Base-by-base conservation (phyloP, 768 basidiomycete species). In the Sutorius australiensis region DNA sequence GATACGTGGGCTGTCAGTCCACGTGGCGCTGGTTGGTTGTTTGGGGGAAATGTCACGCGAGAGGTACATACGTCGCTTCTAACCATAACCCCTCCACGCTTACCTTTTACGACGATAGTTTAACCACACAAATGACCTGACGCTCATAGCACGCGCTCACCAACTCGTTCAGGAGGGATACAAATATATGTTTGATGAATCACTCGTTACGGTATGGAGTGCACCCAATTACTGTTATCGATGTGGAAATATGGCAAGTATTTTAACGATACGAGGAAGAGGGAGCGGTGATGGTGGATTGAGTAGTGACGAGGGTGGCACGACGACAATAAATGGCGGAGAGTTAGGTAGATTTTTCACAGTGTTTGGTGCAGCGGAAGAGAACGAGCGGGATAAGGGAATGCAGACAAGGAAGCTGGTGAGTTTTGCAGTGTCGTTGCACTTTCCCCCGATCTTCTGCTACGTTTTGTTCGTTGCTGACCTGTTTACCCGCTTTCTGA, bases 1-100 rank as follows among this genome's bases (percentile, higher is more conserved):
- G 88, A 91, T 37, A 94, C 89, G 38, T 98, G 95, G 95, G 95
- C 93, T 5, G 92, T 98, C 49, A 95, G 92, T 59, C 95, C 95
- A 5, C 80, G 95, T 36, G 95, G 95, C 17, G 95, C 95, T 6
- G 95, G 95, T 0, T 98, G 93, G 89, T 73, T 97, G 19, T 97
- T 98, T 59, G 95, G 95, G 7, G 84, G 79, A 13, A 84, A 77
- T 49, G 91, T 98, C 1, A 93, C 94, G 8, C 78, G 77, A 57
- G 93, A 95, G 78, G 92, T 89, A 45, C 36, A 72, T 62, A 7
- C 8, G 13, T 32, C 2, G 16, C 46, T 19, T 33, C 12, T 46
- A 33, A 7, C n/a, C 16, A 38, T 39, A 41, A 19, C 34, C 12
- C 32, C 37, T 32, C 27, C 12, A 45, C 19, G 31, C 56, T 54